Evolutionary conservation across 2,329 filamentous ascomycete species (phyloP).

Genomic region (Coniochaeta hoffmannii): DNA sequence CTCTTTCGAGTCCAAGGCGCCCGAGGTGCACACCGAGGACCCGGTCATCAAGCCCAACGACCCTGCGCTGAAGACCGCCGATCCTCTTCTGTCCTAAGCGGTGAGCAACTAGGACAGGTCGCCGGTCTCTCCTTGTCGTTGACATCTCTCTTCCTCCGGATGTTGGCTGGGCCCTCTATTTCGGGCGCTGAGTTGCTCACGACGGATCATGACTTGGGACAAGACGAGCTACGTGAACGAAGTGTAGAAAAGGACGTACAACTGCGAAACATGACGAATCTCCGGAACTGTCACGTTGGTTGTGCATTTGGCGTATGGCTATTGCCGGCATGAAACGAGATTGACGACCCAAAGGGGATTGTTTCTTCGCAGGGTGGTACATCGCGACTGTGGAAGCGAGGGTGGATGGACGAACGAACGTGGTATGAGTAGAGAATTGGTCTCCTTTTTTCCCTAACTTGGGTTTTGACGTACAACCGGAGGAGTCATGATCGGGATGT

Average conservation of each 20-base stretch:
- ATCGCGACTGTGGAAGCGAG: not conserved
- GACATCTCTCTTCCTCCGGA: not conserved
- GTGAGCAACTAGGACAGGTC: not conserved
- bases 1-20: constrained; percentile 1
- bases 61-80: constrained; percentile 16
- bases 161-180: not conserved
- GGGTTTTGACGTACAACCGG: not conserved
- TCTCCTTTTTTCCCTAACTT: not conserved
- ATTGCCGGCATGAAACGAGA: not conserved
- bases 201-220: not conserved
- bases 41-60: constrained; percentile 7
- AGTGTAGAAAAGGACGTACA: not conserved
- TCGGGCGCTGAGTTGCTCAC: not conserved
- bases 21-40: not conserved
- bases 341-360: not conserved
- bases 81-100: constrained; percentile 15
- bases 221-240: not conserved
- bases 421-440: not conserved
- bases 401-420: not conserved
- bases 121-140: not conserved
- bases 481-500: not conserved
- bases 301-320: not conserved
- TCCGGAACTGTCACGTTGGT: not conserved
- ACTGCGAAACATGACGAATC: not conserved
- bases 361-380: no score